Evolutionary conservation across 768 basidiomycete species (phyloP), one percentile per base, ranked within the genome.

Genomic region (Calocera viscosa): DNA sequence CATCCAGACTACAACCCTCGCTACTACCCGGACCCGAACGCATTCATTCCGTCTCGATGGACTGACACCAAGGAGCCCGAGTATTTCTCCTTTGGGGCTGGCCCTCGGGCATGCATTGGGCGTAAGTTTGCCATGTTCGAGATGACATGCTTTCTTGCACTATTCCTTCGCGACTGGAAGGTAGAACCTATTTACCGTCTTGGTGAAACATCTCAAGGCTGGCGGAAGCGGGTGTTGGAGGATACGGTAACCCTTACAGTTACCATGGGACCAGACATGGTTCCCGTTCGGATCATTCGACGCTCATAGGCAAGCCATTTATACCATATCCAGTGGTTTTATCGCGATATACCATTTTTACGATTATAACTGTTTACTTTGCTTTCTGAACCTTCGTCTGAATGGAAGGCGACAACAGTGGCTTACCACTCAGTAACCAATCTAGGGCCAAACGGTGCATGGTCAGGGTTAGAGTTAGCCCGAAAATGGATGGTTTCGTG

Each of bases 81-180:
- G 8, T 30, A 17, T 19, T 5, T 63, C 17, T 30, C 30, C 5
- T 63, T 63, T 24, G 60, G 60, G 12, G 28, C 28, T 26, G 60
- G 60, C 8, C 60, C 60, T 2, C 60, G 60, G 12, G 30, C 34
- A 5, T 63, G 60, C 24, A 16, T 63, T 8, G 60, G 60, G 19
- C 60, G 60, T 3, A 63, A 28, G 34, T 63, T 63, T 63, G 60
- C 60, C 60, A 32, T 63, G 60, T 19, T 11, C 8, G 60, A 63
- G 60, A 35, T 63, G 60, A 63, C 34, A 8, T 63, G 60, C 24
- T 63, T 63, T n/a, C 22, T 63, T n/a, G 60, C 34, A 19, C 28
- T 63, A 2, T 26, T 63, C 3, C 60, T 63, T 22, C 60, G 60
- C 8, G 60, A 63, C 24, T 63, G 60, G 60, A 63, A 63, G n/a